Conservation (phyloP, 371 early-diverging fungal species). For the Dinochytrium kinnereticum region DNA sequence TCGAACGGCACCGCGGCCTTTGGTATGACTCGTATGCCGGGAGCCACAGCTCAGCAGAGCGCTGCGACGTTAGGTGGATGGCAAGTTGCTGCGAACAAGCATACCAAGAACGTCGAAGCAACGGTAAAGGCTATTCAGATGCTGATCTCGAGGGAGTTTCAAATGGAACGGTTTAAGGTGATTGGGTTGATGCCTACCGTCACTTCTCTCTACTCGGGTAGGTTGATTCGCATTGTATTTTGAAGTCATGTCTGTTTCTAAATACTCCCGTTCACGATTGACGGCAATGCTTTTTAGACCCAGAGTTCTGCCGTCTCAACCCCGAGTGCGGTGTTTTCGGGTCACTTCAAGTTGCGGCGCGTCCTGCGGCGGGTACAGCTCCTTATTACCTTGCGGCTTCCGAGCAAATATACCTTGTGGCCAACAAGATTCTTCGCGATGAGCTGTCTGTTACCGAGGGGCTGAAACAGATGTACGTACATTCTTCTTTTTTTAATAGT, state of each 20-base stretch:
- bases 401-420: constrained; percentile 13
- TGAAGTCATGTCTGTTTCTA: too few relatives aligned
- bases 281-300: neutral
- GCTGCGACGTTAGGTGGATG: constrained; percentile 36
- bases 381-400: constrained; percentile 11
- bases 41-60: constrained; percentile 1
- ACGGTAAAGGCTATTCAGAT: constrained; percentile 19
- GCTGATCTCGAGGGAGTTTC: constrained; percentile 26
- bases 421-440: constrained; percentile 18
- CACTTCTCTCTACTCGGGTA: too few relatives aligned
- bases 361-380: constrained; percentile 23
- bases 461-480: neutral
- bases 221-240: too few relatives aligned
- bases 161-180: constrained; percentile 15
- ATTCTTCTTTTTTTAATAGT: neutral
- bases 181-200: constrained; percentile 27
- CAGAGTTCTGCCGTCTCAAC: constrained; percentile 11
- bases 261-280: constrained; percentile 17
- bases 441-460: constrained; percentile 1
- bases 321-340: constrained; percentile 26
- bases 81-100: constrained; percentile 26
- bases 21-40: constrained; percentile 24
- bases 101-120: constrained; percentile 16
- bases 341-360: constrained; percentile 20
- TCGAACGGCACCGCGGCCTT: too few relatives aligned